A percentile compares a stretch with the other conserved stretches of the same genome.
Conservation (phyloP, 1,284 basidiomycete species). For the Pseudomicrostroma phylloplanum region DNA sequence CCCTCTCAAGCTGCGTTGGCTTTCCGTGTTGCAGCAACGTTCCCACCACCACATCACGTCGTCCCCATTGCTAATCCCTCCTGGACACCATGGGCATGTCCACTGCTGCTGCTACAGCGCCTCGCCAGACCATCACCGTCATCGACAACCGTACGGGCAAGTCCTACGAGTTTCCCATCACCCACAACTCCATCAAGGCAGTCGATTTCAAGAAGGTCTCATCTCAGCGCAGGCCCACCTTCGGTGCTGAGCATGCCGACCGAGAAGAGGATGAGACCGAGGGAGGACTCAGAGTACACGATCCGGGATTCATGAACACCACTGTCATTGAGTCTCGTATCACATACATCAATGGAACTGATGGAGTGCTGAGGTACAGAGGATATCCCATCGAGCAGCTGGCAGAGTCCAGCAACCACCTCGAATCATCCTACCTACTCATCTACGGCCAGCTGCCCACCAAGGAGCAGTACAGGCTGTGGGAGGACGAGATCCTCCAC, state of each 20-base stretch:
- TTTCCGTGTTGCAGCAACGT: slow-evolving; percentile 1
- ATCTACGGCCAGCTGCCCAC: slow-evolving; percentile 64
- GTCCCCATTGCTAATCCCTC: neutral
- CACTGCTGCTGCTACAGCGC: neutral
- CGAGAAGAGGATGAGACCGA: too few species aligned
- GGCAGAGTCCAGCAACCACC: slow-evolving; percentile 67
- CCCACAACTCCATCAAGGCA: slow-evolving; percentile 53
- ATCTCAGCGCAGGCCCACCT: slow-evolving; percentile 53
- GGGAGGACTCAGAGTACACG: too few species aligned
- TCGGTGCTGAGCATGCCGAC: slow-evolving; percentile 24
- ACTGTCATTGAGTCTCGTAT: slow-evolving; percentile 69
- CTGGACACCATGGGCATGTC: slow-evolving; percentile 14
- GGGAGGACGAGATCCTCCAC: slow-evolving; percentile 68
- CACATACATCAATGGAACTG: slow-evolving; percentile 73
- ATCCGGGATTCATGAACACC: too few species aligned
- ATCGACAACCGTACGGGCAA: slow-evolving; percentile 77
- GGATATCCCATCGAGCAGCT: slow-evolving; percentile 90
- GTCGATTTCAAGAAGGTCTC: slow-evolving; percentile 69
- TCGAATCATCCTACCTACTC: slow-evolving; percentile 76
- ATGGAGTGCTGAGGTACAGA: slow-evolving; percentile 32
- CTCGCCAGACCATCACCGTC: slow-evolving; percentile 58
- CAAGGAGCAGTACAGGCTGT: slow-evolving; percentile 60
- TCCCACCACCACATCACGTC: neutral
- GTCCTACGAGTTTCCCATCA: slow-evolving; percentile 61
- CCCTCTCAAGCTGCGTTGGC: neutral